Evolutionary conservation across 164 flowering plant species (phyloP), one percentile per base, ranked within the genome.

Genomic region (Malania oleifera): DNA sequence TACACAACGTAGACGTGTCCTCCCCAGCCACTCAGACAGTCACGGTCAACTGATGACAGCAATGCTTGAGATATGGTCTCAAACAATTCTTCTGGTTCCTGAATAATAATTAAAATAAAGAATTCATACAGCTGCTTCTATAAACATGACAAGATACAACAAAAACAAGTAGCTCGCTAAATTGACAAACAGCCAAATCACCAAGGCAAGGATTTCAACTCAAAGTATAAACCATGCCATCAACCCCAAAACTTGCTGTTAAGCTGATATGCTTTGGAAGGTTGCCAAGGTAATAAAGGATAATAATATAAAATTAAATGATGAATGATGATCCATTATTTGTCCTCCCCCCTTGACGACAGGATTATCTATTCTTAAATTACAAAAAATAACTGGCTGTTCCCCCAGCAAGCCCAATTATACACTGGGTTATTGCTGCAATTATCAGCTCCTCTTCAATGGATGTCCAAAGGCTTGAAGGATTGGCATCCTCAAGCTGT

Each of bases 21-120:
- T 60, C 98, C 98, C 96, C 98, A 92, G 22, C 98, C 96, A 78
- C 96, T 89, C 77, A 87, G 66, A 67, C 98, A 92, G 65, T 89
- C 96, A 52, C 96, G 87, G 51, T 89, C 96, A 1, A 92, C 89
- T 22, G 96, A 84, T 57, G 98, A 68, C 25, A 85, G 73, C 62
- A 92, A 73, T 34, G 98, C 96, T 77, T 89, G 98, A 44, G 96
- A 92, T 56, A 92, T 60, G 7, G 87, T 85, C 75, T 92, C 96
- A 60, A 89, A 92, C 64, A 92, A 68, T 60, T 92, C 98, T 19
- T 89, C 98, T 6, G 93, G 64, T 68, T 84, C 96, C 98, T 89
- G 86, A 41, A 46, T 14, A 41, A 66, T 27, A 65, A 22, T 38
- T 18, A 48, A 53, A 55, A 40, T 48, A 52, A 54, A 34, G 34